Evolutionary conservation across 2,329 filamentous ascomycete species (phyloP), one percentile per base, ranked within the genome.

Genomic region (Lasiodiplodia sp.): DNA sequence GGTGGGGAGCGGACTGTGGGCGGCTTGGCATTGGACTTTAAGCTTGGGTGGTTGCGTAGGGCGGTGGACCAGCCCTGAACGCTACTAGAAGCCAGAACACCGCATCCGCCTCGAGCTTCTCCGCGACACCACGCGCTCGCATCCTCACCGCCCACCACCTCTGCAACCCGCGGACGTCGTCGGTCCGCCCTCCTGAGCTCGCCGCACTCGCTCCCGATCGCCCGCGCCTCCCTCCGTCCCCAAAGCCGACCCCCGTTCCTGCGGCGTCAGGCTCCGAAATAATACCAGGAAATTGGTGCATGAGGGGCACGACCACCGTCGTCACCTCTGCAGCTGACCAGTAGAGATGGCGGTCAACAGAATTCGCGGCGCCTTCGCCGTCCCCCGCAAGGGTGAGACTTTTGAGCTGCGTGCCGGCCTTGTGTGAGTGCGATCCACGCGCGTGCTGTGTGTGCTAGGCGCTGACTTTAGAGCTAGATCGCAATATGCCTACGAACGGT

Each of bases 401-500:
- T 98, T 97, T 80, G 96, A 99, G 86, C 85, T 99, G 82, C 91
- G 96, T 80, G 93, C 95, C 72, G 96, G 96, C 49, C 86, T 99
- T 80, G 96, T 90, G 83, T 88, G 87, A 70, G 76, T 31, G 23
- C 51, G 16, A 55, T 31, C 38, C 37, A 62, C 62, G 38, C 4
- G 23, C n/a, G 34, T 14, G 37, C 34, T 40, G 34, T 21, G 28
- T 25, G 34, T 31, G 28, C n/a, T 53, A 55, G 31, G 31, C 60
- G 72, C 75, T 79, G 69, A 79, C 78, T 72, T 77, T 82, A 74
- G 81, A 66, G 68, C 65, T 73, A 87, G 96, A 72, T 99, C 96
- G 72, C 96, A 99, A 84, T 99, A 98, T 91, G 96, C 96, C 70
- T 97, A 96, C 83, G 96, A 99, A 88, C 91, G 89, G 87, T 89